Base-by-base conservation (phyloP, 208 protist species). In the Acanthamoeba lenticulata region DNA sequence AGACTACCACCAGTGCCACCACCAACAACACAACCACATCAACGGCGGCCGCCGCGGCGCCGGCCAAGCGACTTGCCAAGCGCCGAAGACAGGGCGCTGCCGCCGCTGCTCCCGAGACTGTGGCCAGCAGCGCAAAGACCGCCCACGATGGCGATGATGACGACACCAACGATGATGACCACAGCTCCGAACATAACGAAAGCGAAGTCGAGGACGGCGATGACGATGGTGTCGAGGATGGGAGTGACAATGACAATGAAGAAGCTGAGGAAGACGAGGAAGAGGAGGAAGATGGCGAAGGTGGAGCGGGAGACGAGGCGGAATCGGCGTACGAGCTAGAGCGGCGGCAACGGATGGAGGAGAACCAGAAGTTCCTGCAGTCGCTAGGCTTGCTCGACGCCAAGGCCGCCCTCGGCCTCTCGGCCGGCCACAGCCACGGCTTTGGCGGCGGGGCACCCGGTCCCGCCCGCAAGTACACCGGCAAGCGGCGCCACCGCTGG, bases 341-440 rank as follows among this genome's bases (percentile, higher is more conserved):
- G 44, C 90, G 89, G 42, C 27, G 62, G 44, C 27, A 42, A 62
- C 57, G 89, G 13, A 81, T 93, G 67, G 89, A 93, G 45, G 62
- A 93, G 62, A 93, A 93, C 89, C 40, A 52, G 38, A 24, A 32
- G 13, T 81, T 93, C 67, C 49, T 93, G 27, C 65, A 93, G 49
- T 74, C 89, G n/a, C 65, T 93, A 15, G 89, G 89, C 55, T 42
- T 93, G 5, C 19, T 44, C 17, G 65, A 81, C 44, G 32, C 38
- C 3, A 93, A 93, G 36, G 13, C 27, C 19, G 11, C 44, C 42
- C 55, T 72, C 45, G 83, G 40, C 34, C 36, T 90, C n/a, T n/a
- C n/a, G n/a, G n/a, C n/a, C n/a, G 83, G n/a, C 38, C 52, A 5
- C 34, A 21, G 29, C 49, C 27, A 3, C 47, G 27, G 9, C 40